Base-by-base conservation (phyloP, 2,329 filamentous ascomycete genomes). In the Sporothrix dimorphospora region DNA sequence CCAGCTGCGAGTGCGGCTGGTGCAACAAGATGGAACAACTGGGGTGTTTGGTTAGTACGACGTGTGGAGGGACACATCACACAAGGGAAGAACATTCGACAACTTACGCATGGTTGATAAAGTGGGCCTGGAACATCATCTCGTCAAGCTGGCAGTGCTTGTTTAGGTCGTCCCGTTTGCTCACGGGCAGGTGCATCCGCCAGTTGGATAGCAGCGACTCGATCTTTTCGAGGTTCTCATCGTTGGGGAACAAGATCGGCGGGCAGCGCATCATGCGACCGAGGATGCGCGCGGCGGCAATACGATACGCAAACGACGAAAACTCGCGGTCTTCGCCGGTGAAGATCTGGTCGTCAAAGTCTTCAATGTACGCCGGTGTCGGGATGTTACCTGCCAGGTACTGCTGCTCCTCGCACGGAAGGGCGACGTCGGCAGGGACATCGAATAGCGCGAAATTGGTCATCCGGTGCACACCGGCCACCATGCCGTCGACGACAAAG, bases 111-210 rank as follows among this genome's bases (percentile, higher is more conserved):
- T 88, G 82, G 42, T 83, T 86, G 77, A 97, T 92, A 89, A 97
- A 95, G 74, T 93, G 91, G 0, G 93, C 94, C 79, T 97, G 93
- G 82, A 97, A 97, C 81, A 97, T 90, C 87, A 97, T 91, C 81
- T 97, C 93, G 79, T 98, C 94, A 12, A 94, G 85, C 70, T 89
- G 86, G 42, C 93, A 91, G 76, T 91, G 88, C 74, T 88, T 87
- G 73, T 89, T 87, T 70, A 97, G 83, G 19, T 92, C 85, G 73
- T 93, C 88, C 71, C 86, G 85, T 81, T 97, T 97, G 16, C 85
- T 85, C 19, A 86, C 84, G 0, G 94, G 94, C 0, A 97, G 84
- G 77, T 96, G 92, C 65, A 95, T 87, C 70, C 89, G 87, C 92
- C 93, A 97, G 79, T 94, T 94, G 16, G 86, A 87, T 53, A 89